phyloP scores from a whole-genome alignment of 2,329 filamentous ascomycete genomes.

The Xylogone sp. region DNA sequence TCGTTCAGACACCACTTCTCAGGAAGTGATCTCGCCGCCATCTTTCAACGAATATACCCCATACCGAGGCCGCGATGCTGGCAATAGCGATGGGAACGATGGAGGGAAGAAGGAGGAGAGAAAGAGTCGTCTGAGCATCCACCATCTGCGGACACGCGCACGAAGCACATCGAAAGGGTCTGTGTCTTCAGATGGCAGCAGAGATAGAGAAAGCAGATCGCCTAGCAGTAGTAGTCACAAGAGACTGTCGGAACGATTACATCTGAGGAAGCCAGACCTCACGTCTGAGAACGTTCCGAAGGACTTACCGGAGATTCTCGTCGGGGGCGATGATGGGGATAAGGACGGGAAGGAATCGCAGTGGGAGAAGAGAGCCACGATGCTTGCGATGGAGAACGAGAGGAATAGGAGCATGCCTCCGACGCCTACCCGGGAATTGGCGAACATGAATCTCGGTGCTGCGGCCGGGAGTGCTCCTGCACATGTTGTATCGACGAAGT shows the following conservation, averaged over 20 bases:
- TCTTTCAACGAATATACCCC: constrained; percentile 36
- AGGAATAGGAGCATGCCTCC: constrained; percentile 39
- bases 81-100: neutral
- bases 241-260: constrained; percentile 67
- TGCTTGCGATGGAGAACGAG: constrained; percentile 67
- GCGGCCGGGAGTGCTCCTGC: constrained; percentile 14
- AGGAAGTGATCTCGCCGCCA: constrained; percentile 76
- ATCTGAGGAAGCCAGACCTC: constrained; percentile 54
- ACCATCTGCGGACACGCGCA: constrained; percentile 32
- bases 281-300: constrained; percentile 73
- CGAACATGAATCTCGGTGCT: neutral
- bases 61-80: neutral
- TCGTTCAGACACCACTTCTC: constrained; percentile 75
- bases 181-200: constrained; percentile 30
- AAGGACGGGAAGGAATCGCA: constrained; percentile 57
- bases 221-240: constrained; percentile 16
- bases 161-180: constrained; percentile 40
- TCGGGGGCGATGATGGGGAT: constrained; percentile 40
- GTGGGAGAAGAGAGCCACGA: constrained; percentile 94
- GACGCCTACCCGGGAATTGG: constrained; percentile 25
- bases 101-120: constrained; percentile 3
- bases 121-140: constrained; percentile 21
- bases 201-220: constrained; percentile 29
- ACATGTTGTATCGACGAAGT: constrained; percentile 43
- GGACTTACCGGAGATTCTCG: constrained; percentile 72